Conservation (phyloP, 306 rosid species). For the Casuarina glauca region DNA sequence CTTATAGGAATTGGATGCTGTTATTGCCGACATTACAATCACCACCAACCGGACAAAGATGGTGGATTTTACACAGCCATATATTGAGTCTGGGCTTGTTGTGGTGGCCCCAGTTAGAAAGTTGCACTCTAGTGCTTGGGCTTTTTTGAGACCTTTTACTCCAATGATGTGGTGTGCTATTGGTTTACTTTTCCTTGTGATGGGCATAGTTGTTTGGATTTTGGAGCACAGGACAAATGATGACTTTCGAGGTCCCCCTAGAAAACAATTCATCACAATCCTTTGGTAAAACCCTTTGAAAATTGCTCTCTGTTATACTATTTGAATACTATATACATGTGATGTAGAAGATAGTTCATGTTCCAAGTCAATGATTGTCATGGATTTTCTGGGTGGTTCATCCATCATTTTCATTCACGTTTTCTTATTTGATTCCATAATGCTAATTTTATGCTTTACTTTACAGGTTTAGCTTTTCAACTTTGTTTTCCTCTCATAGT, state of each 20-base stretch:
- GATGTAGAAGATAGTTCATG: too few species aligned
- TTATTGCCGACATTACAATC: conserved; percentile 83
- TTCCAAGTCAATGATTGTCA: too few species aligned
- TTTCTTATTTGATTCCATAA: conserved; percentile 23
- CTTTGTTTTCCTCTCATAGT: conserved; percentile 42
- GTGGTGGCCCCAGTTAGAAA: conserved; percentile 69
- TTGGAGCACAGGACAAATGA: conserved; percentile 86
- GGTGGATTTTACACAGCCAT: conserved; percentile 96
- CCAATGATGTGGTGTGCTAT: conserved; percentile 74
- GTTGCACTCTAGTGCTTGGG: conserved; percentile 67
- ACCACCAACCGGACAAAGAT: conserved; percentile 73
- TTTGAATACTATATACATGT: too few species aligned
- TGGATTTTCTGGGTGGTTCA: not conserved
- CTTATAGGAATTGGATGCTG: conserved; percentile 72
- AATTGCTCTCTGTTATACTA: too few species aligned
- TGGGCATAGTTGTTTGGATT: conserved; percentile 89
- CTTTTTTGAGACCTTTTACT: conserved; percentile 81
- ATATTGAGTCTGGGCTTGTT: conserved; percentile 85
- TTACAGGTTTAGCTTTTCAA: conserved; percentile 80
- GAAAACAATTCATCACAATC: conserved; percentile 60
- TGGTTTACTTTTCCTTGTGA: conserved; percentile 59
- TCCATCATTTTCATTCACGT: not conserved
- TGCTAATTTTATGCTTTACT: conserved; percentile 11
- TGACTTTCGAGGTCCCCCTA: conserved; percentile 90
- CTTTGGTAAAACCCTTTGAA: conserved; percentile 57